Evolutionary conservation across 1,284 basidiomycete species (phyloP), one percentile per base, ranked within the genome.

Genomic region (Mycena sp.): DNA sequence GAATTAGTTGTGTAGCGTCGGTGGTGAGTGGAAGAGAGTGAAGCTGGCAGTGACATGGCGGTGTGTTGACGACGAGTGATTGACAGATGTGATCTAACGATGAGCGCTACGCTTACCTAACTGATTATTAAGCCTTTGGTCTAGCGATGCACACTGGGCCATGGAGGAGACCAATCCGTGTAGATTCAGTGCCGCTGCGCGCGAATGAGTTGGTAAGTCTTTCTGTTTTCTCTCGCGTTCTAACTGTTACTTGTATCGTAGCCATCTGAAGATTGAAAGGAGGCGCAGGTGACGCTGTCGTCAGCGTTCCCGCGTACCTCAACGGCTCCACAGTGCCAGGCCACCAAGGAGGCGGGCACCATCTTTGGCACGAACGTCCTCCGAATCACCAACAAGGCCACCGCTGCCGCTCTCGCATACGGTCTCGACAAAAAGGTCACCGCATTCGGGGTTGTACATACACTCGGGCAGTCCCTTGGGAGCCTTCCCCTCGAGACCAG

Each of bases 341-440:
- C 91, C 14, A 93, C 91, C 69, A 92, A 92, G 83, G 89, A 93
- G 69, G 90, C 91, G 38, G 91, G 91, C 71, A 82, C 85, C 68
- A 93, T 92, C 73, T 83, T 90, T 44, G 91, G 91, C 59, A 81
- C 93, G 63, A 90, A 89, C 75, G 87, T 87, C 55, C 85, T 89
- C 70, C 87, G 87, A 69, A 85, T 89, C 75, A 83, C 89, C 74
- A 88, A 88, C 80, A 87, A 89, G 75, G 87, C 88, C 51, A 89
- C 87, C 60, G 87, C 87, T 43, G 79, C 78, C 29, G 78, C 78
- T 46, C 79, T 89, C 73, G 86, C 91, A 73, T 92, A 90, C 80
- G 89, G 91, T 76, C 80, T 92, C 35, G 88, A 89, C 75, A 87
- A 89, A 80, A 90, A 90, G 93, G 93, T 69, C 93, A 93, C 80